Evolutionary conservation across 2,329 filamentous ascomycete species (phyloP), one percentile per base, ranked within the genome.

Genomic region (Diaporthe velutina): DNA sequence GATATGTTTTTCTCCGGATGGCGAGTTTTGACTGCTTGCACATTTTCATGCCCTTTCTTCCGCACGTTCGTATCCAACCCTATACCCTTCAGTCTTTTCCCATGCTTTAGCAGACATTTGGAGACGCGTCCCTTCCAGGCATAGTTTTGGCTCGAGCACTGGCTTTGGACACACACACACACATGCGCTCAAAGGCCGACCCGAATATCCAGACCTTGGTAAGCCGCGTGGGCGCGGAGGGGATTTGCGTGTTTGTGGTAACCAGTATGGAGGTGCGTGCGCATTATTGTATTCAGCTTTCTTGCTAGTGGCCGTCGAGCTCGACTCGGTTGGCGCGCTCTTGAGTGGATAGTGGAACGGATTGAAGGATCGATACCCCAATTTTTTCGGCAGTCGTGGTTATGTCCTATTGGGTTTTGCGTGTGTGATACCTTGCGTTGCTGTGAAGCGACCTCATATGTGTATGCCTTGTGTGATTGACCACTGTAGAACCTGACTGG

Each of bases 81-180:
- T 45, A 72, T 72, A 72, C 70, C 70, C 70, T 64, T 58, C 48
- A 50, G 45, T 64, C 70, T 50, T 72, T 72, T 64, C 70, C 58
- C 57, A 64, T 45, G 57, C 57, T 35, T 72, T 15, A 28, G 48
- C 54, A 48, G 19, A 52, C 45, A 45, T 61, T 57, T 64, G 70
- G 70, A 54, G 38, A 64, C 40, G 35, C 15, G 57, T n/a, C 70
- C 70, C 57, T 42, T 45, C 10, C 30, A 12, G 70, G 57, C 33
- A 61, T 33, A 10, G 6, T 33, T 72, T 72, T 55, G 40, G 48
- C 33, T 68, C 33, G 17, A 54, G 17, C 33, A 68, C n/a, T 68
- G 48, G 64, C 64, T 67, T 52, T 67, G 64, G 64, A 52, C 30
- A 67, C 48, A 48, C 25, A 33, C 25, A 19, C 8, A 54, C 15